Evolutionary conservation across 2,329 filamentous ascomycete genomes (phyloP), one percentile per base, ranked within the genome.

Genomic region (Myriangium duriaei): DNA sequence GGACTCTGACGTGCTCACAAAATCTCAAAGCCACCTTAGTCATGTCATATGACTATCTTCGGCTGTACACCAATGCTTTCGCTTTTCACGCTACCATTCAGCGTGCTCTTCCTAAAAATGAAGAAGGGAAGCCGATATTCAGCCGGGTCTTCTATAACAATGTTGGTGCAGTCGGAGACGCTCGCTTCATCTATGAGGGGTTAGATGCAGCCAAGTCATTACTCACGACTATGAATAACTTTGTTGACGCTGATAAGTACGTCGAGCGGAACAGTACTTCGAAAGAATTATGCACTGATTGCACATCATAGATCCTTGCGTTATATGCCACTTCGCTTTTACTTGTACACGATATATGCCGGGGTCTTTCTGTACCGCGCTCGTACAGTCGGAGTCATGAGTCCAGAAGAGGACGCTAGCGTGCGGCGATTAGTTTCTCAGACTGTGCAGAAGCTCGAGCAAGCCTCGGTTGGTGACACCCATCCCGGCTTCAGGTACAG

Each of bases 61-160:
- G 79, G 5, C 65, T 84, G 1, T 84, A 84, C 53, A 80, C 79
- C 34, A 82, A 81, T 42, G 79, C 79, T 0, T 84, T 83, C 51
- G 79, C 79, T 1, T 83, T 83, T 47, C 79, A 84, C 51, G 79
- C 79, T 2, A 80, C 76, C 1, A 73, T 71, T 14, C 61, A 64
- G 15, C 59, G 63, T 19, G 62, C 62, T 11, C 46, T 65, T 0
- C 60, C 61, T 5, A 45, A 54, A 16, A 46, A 48, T 11, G 49
- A 54, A 34, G 49, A 49, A 5, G 57, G 39, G 11, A 47, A 59
- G 47, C 58, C 61, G 30, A 51, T 51, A 1, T 58, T 61, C 3
- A 56, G 60, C 37, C 54, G 61, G 15, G 59, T 67, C 6, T 67
- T 68, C 46, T 64, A 62, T 40, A 67, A 67, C 47, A 67, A 68